Conservation (phyloP, 1,139 yeast species). For the Kodamaea derodonti region DNA sequence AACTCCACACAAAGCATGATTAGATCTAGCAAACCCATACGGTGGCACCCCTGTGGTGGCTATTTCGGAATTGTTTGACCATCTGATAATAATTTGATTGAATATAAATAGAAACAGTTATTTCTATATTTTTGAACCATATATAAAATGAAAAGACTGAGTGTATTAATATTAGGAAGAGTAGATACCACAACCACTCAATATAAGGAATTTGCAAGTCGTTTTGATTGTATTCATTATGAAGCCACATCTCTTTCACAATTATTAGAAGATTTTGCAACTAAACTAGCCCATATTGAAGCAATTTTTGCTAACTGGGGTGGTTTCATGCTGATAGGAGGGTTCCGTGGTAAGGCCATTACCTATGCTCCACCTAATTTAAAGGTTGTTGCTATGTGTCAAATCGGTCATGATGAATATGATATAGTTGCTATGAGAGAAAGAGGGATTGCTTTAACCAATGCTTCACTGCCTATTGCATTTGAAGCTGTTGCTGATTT, state of each 20-base stretch:
- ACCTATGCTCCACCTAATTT: conserved; percentile 16
- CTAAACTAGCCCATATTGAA: conserved; percentile 14
- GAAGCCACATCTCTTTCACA: conserved; percentile 37
- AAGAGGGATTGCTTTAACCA: conserved; percentile 19
- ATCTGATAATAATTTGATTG: no score
- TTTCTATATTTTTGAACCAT: not conserved
- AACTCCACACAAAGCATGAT: not conserved
- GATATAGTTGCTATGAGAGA: conserved; percentile 15
- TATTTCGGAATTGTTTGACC: not conserved
- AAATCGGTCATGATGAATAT: conserved; percentile 20
- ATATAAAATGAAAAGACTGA: conserved; percentile 19
- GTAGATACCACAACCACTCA: conserved; percentile 35
- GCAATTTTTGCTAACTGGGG: conserved; percentile 24
- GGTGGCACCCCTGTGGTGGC: not conserved
- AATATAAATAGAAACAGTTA: not conserved
- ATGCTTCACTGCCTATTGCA: conserved; percentile 19
- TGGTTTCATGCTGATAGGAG: conserved; percentile 16
- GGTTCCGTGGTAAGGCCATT: conserved; percentile 17
- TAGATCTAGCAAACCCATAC: not conserved
- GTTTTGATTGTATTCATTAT: conserved; percentile 44
- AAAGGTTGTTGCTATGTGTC: conserved; percentile 19
- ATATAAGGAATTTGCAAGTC: conserved; percentile 30
- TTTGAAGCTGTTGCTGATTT: conserved; percentile 25
- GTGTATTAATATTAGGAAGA: conserved; percentile 46
- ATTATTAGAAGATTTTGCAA: conserved; percentile 23